These are phyloP conservation scores for Leccinum proliferum DNA, from an alignment of 1,284 basidiomycete species.

Conservation along the genomic window DNA sequence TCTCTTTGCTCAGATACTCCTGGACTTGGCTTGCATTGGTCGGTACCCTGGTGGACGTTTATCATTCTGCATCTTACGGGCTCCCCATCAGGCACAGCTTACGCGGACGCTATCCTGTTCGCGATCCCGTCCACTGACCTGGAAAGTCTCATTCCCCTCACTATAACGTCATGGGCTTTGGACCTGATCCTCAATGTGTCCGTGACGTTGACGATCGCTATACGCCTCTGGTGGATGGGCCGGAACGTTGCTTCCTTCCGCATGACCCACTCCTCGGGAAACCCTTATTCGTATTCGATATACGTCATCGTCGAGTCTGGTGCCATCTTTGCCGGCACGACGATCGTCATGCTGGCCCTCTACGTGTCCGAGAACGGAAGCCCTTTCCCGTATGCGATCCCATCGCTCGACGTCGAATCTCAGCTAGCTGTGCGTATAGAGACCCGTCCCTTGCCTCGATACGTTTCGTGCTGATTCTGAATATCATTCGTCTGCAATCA, in stretches of 20 bases:
- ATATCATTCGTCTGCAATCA: neutral
- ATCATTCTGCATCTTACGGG: neutral
- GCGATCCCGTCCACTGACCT: conserved; percentile 10
- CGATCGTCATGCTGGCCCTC: conserved; percentile 13
- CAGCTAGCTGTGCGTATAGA: conserved; percentile 13
- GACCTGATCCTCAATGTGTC: conserved; percentile 13
- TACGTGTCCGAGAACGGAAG: conserved; percentile 10
- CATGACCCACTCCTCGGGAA: conserved; percentile 1
- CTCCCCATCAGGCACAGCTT: conserved; percentile 6
- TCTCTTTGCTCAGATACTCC: conserved; percentile 8
- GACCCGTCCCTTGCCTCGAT: neutral
- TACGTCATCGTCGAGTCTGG: conserved; percentile 16
- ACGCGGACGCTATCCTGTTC: conserved; percentile 12
- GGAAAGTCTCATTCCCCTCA: conserved; percentile 7
- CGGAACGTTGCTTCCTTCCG: conserved; percentile 9
- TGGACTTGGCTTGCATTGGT: conserved; percentile 17
- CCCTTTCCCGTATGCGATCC: conserved; percentile 14
- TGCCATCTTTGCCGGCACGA: conserved; percentile 13
- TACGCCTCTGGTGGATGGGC: conserved; percentile 15
- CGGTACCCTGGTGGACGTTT: neutral
- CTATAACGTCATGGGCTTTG: conserved; percentile 13
- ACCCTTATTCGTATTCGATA: conserved; percentile 13
- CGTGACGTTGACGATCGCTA: conserved; percentile 16
- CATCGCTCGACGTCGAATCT: conserved; percentile 14
- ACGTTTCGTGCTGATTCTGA: neutral